Conservation (phyloP, 495 filamentous ascomycete genomes). For the Alectoria sarmentosa region DNA sequence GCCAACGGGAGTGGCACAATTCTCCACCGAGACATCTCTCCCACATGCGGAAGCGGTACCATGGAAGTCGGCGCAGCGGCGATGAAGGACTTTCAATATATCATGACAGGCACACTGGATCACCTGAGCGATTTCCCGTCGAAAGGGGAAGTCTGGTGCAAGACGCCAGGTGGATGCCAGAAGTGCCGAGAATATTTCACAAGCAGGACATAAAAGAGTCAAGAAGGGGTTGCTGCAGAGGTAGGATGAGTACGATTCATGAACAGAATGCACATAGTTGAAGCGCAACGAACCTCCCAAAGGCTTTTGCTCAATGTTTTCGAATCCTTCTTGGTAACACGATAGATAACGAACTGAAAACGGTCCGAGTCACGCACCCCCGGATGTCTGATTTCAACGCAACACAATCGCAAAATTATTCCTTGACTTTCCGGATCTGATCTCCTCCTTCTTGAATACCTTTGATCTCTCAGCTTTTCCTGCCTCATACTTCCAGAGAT, state of each 20-base stretch:
- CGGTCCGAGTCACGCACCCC: neutral
- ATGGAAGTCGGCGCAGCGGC: slow-evolving; percentile 44
- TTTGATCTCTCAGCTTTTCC: slow-evolving; percentile 29
- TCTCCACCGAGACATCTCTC: slow-evolving; percentile 58
- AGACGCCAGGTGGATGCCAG: slow-evolving; percentile 40
- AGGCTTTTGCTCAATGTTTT: neutral
- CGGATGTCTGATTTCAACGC: slow-evolving; percentile 18
- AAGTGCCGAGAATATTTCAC: slow-evolving; percentile 48
- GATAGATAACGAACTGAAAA: neutral
- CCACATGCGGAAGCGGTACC: slow-evolving; percentile 53
- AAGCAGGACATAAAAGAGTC: slow-evolving; percentile 53
- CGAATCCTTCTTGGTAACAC: neutral
- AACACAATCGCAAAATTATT: slow-evolving; percentile 88
- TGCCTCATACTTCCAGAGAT: slow-evolving; percentile 60
- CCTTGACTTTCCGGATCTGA: slow-evolving; percentile 62
- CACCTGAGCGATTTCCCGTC: slow-evolving; percentile 53
- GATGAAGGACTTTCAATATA: slow-evolving; percentile 48
- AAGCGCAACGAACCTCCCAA: neutral
- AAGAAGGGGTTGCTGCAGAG: neutral
- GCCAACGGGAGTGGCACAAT: slow-evolving; percentile 50
- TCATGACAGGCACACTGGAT: slow-evolving; percentile 59
- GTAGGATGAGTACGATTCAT: neutral
- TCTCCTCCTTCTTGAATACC: slow-evolving; percentile 59
- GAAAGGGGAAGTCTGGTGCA: slow-evolving; percentile 66
- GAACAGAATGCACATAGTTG: neutral